A percentile compares a stretch with the other conserved stretches of the same genome.
Evolutionary conservation across 331 rosid genomes (phyloP).

Genomic region (Acacia pycnantha): DNA sequence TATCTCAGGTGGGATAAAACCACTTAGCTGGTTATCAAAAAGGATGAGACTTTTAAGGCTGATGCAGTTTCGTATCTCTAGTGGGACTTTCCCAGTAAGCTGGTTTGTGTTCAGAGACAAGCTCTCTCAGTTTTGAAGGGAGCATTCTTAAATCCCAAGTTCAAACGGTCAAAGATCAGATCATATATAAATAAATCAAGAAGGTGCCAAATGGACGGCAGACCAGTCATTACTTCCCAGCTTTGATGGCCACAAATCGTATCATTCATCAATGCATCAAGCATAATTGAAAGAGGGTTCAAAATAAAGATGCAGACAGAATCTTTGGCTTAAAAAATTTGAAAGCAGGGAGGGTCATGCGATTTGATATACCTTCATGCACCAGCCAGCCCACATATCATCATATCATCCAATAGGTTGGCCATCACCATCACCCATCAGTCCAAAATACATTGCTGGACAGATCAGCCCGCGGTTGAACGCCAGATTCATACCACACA

Average conservation of each 20-base stretch:
- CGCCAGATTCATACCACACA: conserved; percentile 68
- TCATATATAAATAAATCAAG: not conserved
- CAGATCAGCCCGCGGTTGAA: conserved; percentile 60
- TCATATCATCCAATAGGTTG: conserved; percentile 68
- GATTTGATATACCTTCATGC: conserved; percentile 49
- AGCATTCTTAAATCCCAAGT: not conserved
- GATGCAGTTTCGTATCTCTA: conserved; percentile 53
- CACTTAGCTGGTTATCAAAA: conserved; percentile 66
- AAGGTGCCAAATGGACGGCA: not conserved
- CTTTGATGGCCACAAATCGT: not conserved
- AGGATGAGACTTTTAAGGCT: conserved; percentile 46
- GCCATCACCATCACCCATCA: conserved; percentile 73
- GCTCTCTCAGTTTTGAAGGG: conserved; percentile 41
- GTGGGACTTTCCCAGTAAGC: conserved; percentile 70
- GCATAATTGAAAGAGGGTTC: not conserved
- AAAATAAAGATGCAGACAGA: not conserved
- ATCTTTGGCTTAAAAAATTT: not conserved
- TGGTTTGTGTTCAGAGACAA: conserved; percentile 75
- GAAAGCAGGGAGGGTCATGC: not conserved
- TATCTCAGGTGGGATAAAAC: conserved; percentile 47
- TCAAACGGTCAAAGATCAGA: not conserved
- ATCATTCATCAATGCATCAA: not conserved
- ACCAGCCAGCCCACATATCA: conserved; percentile 80
- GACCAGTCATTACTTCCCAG: not conserved
- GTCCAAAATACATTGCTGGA: conserved; percentile 71